Percentiles rank a stretch among this genome's conserved stretches.
Conservation (phyloP, 2,329 filamentous ascomycete species). For the Fusarium nanum region DNA sequence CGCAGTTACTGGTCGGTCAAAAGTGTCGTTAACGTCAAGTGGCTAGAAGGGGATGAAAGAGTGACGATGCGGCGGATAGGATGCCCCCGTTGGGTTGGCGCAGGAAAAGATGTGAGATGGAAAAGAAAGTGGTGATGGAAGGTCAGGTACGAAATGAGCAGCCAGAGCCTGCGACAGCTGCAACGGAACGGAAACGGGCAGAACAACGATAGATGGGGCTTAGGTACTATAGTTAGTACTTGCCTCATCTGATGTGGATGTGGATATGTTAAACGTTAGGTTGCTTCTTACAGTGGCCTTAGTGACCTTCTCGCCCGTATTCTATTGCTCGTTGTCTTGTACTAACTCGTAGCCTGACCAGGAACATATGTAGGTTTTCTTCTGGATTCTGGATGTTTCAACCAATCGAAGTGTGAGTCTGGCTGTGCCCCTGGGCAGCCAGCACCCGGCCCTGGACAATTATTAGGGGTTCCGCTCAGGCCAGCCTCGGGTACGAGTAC, state of each 20-base stretch:
- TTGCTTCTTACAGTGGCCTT: constrained; percentile 29
- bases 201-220: constrained; percentile 33
- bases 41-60: constrained; percentile 33
- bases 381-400: constrained; percentile 20
- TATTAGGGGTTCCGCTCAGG: constrained; percentile 44
- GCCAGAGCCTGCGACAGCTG: constrained; percentile 37
- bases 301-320: constrained; percentile 6
- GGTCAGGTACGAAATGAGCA: constrained; percentile 34
- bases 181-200: constrained; percentile 26
- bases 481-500: constrained; percentile 20
- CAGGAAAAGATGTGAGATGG: constrained; percentile 37
- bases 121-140: constrained; percentile 37
- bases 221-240: constrained; percentile 14
- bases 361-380: constrained; percentile 14
- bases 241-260: constrained; percentile 24
- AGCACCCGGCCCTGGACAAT: constrained; percentile 20
- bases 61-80: constrained; percentile 38
- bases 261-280: not conserved
- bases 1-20: constrained; percentile 18
- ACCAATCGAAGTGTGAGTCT: constrained; percentile 34
- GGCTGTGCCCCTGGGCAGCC: constrained; percentile 9
- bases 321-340: constrained; percentile 27
- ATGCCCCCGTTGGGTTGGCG: constrained; percentile 35
- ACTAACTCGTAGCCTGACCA: constrained; percentile 1
- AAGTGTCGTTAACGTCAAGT: constrained; percentile 14